These are phyloP conservation scores for Gautieria morchelliformis DNA, from an alignment of 768 basidiomycete species.

Conservation along the genomic window DNA sequence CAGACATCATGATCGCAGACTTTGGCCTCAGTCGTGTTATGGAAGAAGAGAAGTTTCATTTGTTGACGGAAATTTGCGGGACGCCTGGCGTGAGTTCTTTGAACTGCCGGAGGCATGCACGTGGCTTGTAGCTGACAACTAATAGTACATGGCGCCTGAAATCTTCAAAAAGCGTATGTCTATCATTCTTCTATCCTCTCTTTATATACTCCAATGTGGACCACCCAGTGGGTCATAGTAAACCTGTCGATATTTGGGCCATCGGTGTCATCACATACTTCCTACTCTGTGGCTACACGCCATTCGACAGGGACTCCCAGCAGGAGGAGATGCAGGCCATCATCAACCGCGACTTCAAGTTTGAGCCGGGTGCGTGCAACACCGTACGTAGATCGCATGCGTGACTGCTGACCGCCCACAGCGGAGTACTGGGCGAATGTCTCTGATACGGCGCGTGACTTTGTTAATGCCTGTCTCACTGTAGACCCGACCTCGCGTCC, in stretches of 20 bases:
- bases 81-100: slow-evolving; percentile 63
- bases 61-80: slow-evolving; percentile 93
- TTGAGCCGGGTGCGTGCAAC: slow-evolving; percentile 48
- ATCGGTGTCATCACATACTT: slow-evolving; percentile 99
- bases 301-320: slow-evolving; percentile 88
- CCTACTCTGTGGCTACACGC: slow-evolving; percentile 88
- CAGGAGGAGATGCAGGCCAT: slow-evolving; percentile 93
- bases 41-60: slow-evolving; percentile 78
- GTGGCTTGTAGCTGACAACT: neutral
- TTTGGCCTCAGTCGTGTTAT: slow-evolving; percentile 90
- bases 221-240: slow-evolving; percentile 71
- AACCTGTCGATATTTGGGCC: slow-evolving; percentile 94
- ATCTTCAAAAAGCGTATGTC: slow-evolving; percentile 81
- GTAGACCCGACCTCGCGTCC: slow-evolving; percentile 74
- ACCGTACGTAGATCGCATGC: neutral
- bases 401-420: slow-evolving; percentile 18
- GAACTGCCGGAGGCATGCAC: neutral
- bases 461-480: slow-evolving; percentile 76
- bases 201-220: neutral
- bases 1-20: slow-evolving; percentile 95
- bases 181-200: neutral
- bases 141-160: slow-evolving; percentile 89
- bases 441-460: slow-evolving; percentile 72
- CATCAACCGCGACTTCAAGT: slow-evolving; percentile 86
- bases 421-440: slow-evolving; percentile 83